A percentile compares a stretch with the other conserved stretches of the same genome.
Evolutionary conservation across 2,329 filamentous ascomycete species (phyloP).

Genomic region (Clonostachys solani): DNA sequence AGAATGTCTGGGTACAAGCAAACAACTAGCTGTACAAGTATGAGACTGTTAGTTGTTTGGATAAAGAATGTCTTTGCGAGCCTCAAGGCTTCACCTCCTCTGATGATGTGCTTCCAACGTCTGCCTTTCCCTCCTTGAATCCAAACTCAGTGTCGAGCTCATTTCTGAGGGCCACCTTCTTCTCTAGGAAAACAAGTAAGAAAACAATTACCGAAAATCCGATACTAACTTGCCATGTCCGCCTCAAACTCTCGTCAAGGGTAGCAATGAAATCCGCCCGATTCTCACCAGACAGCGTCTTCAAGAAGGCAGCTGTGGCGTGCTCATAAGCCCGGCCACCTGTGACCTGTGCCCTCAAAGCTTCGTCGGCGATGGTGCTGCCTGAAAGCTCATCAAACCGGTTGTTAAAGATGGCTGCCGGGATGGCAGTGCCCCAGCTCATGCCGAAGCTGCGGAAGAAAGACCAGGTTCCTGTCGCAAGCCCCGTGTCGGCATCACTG

Average conservation of each 20-base stretch:
- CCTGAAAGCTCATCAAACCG: slow-evolving; percentile 1
- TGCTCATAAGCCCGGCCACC: slow-evolving; percentile 9
- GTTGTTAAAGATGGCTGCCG: slow-evolving; percentile 26
- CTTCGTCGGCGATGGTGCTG: slow-evolving; percentile 9
- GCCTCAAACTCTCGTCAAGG: too few relatives aligned
- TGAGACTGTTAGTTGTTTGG: too few relatives aligned
- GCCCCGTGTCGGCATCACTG: slow-evolving; percentile 7
- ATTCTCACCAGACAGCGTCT: background rate
- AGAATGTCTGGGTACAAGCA: too few relatives aligned
- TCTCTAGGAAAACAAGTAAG: too few relatives aligned
- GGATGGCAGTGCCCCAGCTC: slow-evolving; percentile 40
- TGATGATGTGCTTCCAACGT: too few relatives aligned
- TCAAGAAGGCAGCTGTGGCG: background rate
- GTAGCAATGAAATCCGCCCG: too few relatives aligned
- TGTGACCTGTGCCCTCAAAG: slow-evolving; percentile 7
- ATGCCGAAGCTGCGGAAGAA: slow-evolving; percentile 42
- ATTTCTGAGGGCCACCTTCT: background rate
- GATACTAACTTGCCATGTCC: too few relatives aligned
- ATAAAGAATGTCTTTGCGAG: too few relatives aligned
- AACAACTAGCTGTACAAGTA: too few relatives aligned
- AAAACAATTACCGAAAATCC: too few relatives aligned
- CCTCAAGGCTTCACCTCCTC: too few relatives aligned
- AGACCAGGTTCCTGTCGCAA: slow-evolving; percentile 10
- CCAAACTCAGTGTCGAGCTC: background rate
- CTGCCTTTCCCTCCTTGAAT: too few relatives aligned